phyloP scores from a whole-genome alignment of 106 monocot species.

The Triglochin maritima region DNA sequence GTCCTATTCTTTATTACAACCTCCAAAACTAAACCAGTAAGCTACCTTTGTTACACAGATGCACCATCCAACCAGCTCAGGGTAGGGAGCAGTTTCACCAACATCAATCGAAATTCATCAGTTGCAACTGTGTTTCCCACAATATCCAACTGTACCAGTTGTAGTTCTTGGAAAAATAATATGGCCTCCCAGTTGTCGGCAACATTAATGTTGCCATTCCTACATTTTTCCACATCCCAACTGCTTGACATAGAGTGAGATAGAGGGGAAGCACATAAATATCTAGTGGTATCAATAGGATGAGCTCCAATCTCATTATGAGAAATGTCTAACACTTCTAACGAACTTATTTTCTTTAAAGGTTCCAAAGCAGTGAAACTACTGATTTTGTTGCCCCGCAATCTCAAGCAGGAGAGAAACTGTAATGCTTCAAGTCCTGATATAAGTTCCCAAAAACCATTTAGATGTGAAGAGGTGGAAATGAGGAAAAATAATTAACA shows the following conservation, averaged over 20 bases:
- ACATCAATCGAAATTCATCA: slow-evolving; percentile 31
- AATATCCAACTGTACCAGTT: slow-evolving; percentile 49
- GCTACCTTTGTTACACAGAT: neutral
- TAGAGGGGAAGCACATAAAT: slow-evolving; percentile 65
- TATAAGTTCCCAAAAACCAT: neutral
- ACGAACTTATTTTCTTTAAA: slow-evolving; percentile 35
- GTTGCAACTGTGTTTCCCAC: slow-evolving; percentile 38
- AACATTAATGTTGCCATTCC: slow-evolving; percentile 14
- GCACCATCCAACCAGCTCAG: slow-evolving; percentile 58
- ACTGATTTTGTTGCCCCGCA: slow-evolving; percentile 53
- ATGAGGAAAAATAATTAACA: neutral
- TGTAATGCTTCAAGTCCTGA: slow-evolving; percentile 87
- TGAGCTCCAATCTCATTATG: slow-evolving; percentile 75
- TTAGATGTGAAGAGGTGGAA: slow-evolving; percentile 3
- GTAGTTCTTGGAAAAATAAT: slow-evolving; percentile 41
- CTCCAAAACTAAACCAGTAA: too few relatives aligned
- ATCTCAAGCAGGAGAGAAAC: slow-evolving; percentile 60
- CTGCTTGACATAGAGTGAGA: slow-evolving; percentile 25
- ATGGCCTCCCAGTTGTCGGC: slow-evolving; percentile 61
- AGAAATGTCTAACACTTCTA: slow-evolving; percentile 71
- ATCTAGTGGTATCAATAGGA: slow-evolving; percentile 54
- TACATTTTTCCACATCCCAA: slow-evolving; percentile 9
- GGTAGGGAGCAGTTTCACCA: slow-evolving; percentile 40
- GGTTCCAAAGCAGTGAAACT: slow-evolving; percentile 72
- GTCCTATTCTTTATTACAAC: too few relatives aligned